A percentile compares a stretch with the other conserved stretches of the same genome.
phyloP scores from a whole-genome alignment of 192 early-diverging fungal genomes.

The Allomyces arbusculus region DNA sequence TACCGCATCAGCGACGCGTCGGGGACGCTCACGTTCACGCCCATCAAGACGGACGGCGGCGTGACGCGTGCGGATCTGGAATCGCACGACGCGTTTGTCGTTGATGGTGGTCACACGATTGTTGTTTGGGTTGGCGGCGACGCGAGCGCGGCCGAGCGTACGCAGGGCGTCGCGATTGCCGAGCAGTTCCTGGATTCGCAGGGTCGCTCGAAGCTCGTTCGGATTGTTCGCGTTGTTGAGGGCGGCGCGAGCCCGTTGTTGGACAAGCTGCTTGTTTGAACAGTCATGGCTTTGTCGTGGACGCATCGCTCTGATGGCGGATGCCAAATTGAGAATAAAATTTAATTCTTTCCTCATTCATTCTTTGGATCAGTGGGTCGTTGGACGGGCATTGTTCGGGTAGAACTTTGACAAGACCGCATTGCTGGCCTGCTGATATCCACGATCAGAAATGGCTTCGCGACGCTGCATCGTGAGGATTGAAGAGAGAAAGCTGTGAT shows the following conservation, averaged over 20 bases:
- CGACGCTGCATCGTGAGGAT: too few relatives aligned
- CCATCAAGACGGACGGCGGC: constrained; percentile 23
- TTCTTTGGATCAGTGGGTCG: too few relatives aligned
- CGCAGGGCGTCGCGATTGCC: constrained; percentile 33
- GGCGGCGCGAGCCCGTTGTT: constrained; percentile 43
- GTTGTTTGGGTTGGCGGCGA: constrained; percentile 37
- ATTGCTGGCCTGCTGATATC: too few relatives aligned
- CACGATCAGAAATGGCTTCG: too few relatives aligned
- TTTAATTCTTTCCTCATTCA: too few relatives aligned
- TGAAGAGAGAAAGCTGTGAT: too few relatives aligned
- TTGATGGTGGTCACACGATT: constrained; percentile 36
- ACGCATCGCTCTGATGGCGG: too few relatives aligned
- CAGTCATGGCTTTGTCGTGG: too few relatives aligned
- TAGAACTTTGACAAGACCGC: too few relatives aligned
- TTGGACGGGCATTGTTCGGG: too few relatives aligned
- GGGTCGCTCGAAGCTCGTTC: constrained; percentile 24
- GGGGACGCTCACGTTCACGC: constrained; percentile 20
- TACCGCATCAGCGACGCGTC: constrained; percentile 12
- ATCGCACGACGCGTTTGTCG: constrained; percentile 42
- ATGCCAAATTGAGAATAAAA: too few relatives aligned
- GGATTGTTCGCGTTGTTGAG: constrained; percentile 42
- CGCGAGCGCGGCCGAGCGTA: constrained; percentile 28
- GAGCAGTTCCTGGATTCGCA: constrained; percentile 35
- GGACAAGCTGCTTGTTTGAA: constrained; percentile 12
- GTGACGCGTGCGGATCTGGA: constrained; percentile 24